Evolutionary conservation across 768 basidiomycete species (phyloP).

Genomic region (Lactarius psammicola): DNA sequence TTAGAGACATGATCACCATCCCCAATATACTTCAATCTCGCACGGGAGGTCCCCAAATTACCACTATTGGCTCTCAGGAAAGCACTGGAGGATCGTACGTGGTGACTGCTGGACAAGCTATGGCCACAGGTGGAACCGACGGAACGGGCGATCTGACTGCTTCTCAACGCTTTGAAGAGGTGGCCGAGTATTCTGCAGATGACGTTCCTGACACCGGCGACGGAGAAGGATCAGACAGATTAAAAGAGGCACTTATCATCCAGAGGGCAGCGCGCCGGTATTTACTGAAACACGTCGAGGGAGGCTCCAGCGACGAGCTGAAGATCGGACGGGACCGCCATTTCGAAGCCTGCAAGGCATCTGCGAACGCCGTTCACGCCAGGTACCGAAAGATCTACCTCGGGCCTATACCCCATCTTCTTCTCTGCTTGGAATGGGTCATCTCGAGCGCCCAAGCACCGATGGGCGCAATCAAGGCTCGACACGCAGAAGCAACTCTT

Average conservation of each 20-base stretch:
- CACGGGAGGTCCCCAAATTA: background rate
- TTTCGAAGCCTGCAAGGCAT: conserved; percentile 13
- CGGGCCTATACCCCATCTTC: conserved; percentile 20
- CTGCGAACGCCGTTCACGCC: background rate
- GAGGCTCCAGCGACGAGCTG: background rate
- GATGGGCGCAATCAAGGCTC: conserved; percentile 7
- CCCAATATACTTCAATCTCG: conserved; percentile 2
- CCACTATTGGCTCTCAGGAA: background rate
- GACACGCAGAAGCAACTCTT: background rate
- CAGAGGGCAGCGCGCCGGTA: conserved; percentile 13
- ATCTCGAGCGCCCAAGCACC: background rate
- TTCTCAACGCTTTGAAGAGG: background rate
- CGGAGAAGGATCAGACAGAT: conserved; percentile 9
- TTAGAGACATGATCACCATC: background rate
- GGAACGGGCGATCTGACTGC: background rate
- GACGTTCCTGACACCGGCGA: background rate
- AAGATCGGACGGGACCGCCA: conserved; percentile 6
- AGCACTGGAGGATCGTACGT: no score
- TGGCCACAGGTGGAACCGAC: background rate
- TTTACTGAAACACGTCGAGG: background rate
- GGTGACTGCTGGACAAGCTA: background rate
- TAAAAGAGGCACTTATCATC: background rate
- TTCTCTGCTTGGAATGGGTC: conserved; percentile 23
- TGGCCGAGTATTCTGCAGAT: conserved; percentile 8
- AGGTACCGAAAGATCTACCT: conserved; percentile 17